A percentile compares a stretch with the other conserved stretches of the same genome.
phyloP scores from a whole-genome alignment of 164 flowering plant species.

The Berberis vulgaris region DNA sequence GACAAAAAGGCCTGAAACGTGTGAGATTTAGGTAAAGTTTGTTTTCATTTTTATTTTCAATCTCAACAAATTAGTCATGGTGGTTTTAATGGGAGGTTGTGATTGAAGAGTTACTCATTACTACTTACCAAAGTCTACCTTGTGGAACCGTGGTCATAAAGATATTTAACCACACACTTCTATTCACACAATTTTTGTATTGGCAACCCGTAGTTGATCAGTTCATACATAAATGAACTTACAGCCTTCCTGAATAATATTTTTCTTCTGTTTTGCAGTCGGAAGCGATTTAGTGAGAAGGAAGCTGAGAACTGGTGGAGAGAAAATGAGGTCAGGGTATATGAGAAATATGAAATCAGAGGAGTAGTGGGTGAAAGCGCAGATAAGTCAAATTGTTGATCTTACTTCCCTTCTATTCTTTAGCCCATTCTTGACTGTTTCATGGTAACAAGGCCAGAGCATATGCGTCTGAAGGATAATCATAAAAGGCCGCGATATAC shows the following conservation, averaged over 20 bases:
- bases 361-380: constrained; percentile 16
- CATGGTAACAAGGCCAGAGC: not conserved
- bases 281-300: constrained; percentile 45
- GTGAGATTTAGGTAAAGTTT: constrained; percentile 63
- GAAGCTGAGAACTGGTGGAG: constrained; percentile 70
- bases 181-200: not conserved
- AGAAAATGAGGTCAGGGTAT: constrained; percentile 42
- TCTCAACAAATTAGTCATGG: not conserved
- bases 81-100: too few relatives aligned
- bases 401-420: not conserved
- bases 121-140: too few relatives aligned
- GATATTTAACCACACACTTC: not conserved
- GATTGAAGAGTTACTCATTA: too few relatives aligned
- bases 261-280: constrained; percentile 26
- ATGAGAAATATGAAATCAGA: constrained; percentile 37
- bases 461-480: too few relatives aligned
- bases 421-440: not conserved
- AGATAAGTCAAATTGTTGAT: constrained; percentile 11
- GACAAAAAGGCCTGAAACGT: constrained; percentile 53
- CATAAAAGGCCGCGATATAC: too few relatives aligned
- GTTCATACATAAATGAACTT: too few relatives aligned
- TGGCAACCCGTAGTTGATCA: not conserved
- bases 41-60: not conserved
- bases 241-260: not conserved
- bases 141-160: too few relatives aligned